Conservation (phyloP, 768 basidiomycete genomes). For the Amyloporia xantha region DNA sequence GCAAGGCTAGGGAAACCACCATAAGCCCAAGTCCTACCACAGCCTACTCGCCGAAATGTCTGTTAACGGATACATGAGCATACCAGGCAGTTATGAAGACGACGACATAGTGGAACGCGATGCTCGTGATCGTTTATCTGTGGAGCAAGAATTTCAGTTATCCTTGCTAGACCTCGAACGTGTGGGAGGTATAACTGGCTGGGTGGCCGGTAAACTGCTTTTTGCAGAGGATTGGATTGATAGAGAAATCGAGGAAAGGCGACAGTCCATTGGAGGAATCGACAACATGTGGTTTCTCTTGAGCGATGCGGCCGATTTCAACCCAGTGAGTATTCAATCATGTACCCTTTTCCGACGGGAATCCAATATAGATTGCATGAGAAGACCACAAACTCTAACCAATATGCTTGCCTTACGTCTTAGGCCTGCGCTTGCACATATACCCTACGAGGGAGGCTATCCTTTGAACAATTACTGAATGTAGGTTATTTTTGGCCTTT, state of each 20-base stretch:
- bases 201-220: slow-evolving; percentile 5
- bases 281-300: slow-evolving; percentile 20
- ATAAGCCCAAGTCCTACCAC: not conserved
- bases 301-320: slow-evolving; percentile 17
- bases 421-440: slow-evolving; percentile 15
- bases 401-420: too few relatives aligned
- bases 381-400: too few relatives aligned
- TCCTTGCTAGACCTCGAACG: slow-evolving; percentile 9
- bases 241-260: slow-evolving; percentile 12
- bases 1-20: not conserved
- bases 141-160: slow-evolving; percentile 12
- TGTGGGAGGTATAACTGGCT: slow-evolving; percentile 6
- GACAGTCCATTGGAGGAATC: slow-evolving; percentile 17
- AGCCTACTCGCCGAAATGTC: not conserved
- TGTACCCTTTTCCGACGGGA: too few relatives aligned
- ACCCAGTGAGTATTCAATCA: slow-evolving; percentile 11
- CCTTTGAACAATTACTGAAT: slow-evolving; percentile 1
- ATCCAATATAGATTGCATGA: too few relatives aligned
- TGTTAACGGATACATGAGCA: not conserved
- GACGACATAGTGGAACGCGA: not conserved
- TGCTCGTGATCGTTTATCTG: slow-evolving; percentile 6
- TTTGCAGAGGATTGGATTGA: slow-evolving; percentile 10
- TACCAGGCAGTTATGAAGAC: slow-evolving; percentile 7
- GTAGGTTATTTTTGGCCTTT: slow-evolving; percentile 1
- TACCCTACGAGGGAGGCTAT: slow-evolving; percentile 7